Conservation (phyloP, 2,329 filamentous ascomycete species). For the Byssoonygena ceratinophila region DNA sequence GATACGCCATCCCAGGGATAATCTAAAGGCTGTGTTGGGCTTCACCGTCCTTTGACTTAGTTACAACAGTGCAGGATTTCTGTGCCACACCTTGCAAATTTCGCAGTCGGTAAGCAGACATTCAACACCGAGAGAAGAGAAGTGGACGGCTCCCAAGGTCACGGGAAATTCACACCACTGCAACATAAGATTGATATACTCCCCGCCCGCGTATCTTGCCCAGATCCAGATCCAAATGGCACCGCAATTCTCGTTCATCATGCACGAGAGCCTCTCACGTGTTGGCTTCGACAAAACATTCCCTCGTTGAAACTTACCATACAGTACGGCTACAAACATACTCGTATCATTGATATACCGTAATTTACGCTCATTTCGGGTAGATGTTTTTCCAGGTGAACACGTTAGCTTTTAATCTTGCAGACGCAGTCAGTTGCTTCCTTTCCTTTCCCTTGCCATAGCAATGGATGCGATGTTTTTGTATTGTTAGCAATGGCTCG, state of each 20-base stretch:
- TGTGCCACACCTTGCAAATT: too few relatives aligned
- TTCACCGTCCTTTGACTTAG: conserved; percentile 1
- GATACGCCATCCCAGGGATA: background rate
- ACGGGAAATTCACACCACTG: background rate
- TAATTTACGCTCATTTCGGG: background rate
- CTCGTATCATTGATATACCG: background rate
- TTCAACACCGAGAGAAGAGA: background rate
- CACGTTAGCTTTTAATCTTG: background rate
- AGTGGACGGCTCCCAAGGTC: background rate
- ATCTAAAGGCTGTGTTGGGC: background rate
- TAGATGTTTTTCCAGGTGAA: background rate
- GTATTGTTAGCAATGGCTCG: background rate
- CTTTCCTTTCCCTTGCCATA: background rate
- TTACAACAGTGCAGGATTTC: background rate
- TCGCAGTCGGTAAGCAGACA: too few relatives aligned
- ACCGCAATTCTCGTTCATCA: too few relatives aligned
- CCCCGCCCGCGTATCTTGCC: too few relatives aligned
- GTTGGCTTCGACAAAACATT: too few relatives aligned
- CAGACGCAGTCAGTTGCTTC: background rate
- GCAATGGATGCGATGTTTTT: background rate
- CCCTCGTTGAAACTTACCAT: too few relatives aligned
- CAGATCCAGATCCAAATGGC: too few relatives aligned
- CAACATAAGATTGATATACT: background rate
- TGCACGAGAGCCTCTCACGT: too few relatives aligned
- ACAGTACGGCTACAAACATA: background rate